Evolutionary conservation across 805 yeast species (phyloP).

Genomic region (Torulaspora microellipsoides): DNA sequence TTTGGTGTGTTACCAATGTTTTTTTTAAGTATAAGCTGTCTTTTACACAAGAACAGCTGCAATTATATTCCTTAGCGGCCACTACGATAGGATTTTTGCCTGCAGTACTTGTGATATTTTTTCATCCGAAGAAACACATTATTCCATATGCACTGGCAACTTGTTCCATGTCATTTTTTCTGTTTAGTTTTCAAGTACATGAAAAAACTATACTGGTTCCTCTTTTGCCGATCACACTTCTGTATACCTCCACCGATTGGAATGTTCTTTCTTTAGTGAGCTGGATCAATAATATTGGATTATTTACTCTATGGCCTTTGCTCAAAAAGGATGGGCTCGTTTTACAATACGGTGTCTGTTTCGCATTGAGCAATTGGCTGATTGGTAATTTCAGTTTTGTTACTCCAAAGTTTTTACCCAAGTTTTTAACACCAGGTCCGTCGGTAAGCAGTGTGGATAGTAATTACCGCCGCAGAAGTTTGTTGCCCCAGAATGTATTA

Average conservation of each 20-base stretch:
- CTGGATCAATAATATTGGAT: conserved; percentile 83
- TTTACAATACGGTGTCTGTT: conserved; percentile 64
- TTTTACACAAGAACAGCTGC: conserved; percentile 55
- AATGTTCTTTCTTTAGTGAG: conserved; percentile 66
- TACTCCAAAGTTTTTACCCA: conserved; percentile 42
- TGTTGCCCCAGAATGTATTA: conserved; percentile 46
- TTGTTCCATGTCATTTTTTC: conserved; percentile 79
- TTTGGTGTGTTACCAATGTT: conserved; percentile 93
- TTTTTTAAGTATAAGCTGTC: conserved; percentile 61
- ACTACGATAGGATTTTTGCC: conserved; percentile 56
- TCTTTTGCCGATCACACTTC: conserved; percentile 72
- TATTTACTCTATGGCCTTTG: conserved; percentile 86
- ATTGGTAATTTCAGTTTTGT: conserved; percentile 59
- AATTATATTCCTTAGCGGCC: conserved; percentile 48
- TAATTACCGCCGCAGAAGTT: conserved; percentile 36
- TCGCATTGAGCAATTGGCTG: conserved; percentile 71
- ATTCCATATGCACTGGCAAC: conserved; percentile 73
- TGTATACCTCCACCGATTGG: conserved; percentile 49
- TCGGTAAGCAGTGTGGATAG: conserved; percentile 35
- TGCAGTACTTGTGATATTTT: conserved; percentile 45
- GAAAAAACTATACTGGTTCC: conserved; percentile 91
- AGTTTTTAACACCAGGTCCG: conserved; percentile 43
- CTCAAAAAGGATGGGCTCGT: conserved; percentile 67
- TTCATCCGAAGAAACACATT: conserved; percentile 48
- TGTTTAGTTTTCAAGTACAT: conserved; percentile 94